Conservation (phyloP, 1,284 basidiomycete species). For the Cystobasidium slooffiae region DNA sequence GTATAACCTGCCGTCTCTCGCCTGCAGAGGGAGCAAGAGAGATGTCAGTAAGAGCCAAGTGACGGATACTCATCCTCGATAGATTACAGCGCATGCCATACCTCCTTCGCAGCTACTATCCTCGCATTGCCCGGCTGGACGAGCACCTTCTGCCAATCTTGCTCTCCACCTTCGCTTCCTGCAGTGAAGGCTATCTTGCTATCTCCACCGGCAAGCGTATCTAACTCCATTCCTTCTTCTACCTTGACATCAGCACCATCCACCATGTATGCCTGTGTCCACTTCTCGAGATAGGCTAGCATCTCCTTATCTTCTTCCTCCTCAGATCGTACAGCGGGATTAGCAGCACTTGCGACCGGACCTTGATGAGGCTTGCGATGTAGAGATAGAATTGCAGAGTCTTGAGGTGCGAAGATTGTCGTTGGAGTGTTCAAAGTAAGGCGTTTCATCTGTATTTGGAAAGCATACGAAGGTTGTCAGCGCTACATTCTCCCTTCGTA, state of each 20-base stretch:
- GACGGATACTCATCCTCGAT: neutral
- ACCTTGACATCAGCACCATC: slow-evolving; percentile 30
- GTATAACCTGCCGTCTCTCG: slow-evolving; percentile 28
- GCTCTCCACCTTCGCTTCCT: neutral
- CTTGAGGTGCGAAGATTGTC: slow-evolving; percentile 36
- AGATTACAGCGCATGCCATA: neutral
- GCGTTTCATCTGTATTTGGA: slow-evolving; percentile 5
- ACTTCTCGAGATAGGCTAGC: slow-evolving; percentile 29
- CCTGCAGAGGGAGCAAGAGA: slow-evolving; percentile 3
- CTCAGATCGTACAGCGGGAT: neutral
- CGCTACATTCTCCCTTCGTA: neutral
- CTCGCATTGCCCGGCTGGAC: slow-evolving; percentile 31
- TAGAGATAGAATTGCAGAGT: slow-evolving; percentile 26
- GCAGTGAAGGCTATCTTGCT: slow-evolving; percentile 20
- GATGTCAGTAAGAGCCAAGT: neutral
- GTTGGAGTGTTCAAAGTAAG: slow-evolving; percentile 10
- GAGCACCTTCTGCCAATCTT: slow-evolving; percentile 32
- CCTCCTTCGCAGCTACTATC: slow-evolving; percentile 30
- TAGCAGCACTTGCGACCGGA: neutral
- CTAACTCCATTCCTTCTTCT: neutral
- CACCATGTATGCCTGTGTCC: slow-evolving; percentile 32
- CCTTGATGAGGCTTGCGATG: slow-evolving; percentile 34
- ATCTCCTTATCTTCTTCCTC: slow-evolving; percentile 30
- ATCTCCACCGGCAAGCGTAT: slow-evolving; percentile 17
- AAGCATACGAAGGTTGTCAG: neutral